Percentiles rank a stretch among this genome's conserved stretches.
phyloP scores from a whole-genome alignment of 2,329 filamentous ascomycete genomes.

The Diaporthe caulivora region DNA sequence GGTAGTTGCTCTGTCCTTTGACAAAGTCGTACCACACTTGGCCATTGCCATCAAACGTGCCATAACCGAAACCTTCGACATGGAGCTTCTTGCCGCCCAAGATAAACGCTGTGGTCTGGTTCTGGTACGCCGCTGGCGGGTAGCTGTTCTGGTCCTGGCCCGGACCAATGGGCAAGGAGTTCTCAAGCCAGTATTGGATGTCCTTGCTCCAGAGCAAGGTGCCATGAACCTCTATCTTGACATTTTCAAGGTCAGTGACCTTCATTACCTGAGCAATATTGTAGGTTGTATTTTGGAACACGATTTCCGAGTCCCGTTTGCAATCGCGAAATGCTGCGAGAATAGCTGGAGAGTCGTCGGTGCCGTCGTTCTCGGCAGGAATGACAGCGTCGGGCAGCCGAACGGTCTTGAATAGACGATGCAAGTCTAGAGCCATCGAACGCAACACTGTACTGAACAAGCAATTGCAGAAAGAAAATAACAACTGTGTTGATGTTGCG shows the following conservation, averaged over 20 bases:
- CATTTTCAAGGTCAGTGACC: neutral
- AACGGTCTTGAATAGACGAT: neutral
- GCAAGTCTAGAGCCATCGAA: neutral
- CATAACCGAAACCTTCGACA: neutral
- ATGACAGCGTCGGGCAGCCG: neutral
- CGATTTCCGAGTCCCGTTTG: neutral
- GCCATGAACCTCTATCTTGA: neutral
- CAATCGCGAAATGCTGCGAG: neutral
- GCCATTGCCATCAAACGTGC: neutral
- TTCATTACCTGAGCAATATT: neutral
- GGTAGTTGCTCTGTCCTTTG: neutral
- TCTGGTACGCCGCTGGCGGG: neutral
- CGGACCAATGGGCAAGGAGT: neutral
- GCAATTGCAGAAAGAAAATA: neutral
- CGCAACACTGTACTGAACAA: neutral
- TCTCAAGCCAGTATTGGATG: neutral
- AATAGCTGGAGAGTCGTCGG: neutral
- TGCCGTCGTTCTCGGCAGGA: neutral
- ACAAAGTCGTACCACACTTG: neutral
- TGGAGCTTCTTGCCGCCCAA: neutral
- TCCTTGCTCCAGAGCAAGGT: neutral
- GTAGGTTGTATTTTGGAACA: neutral
- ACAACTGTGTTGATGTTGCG: neutral
- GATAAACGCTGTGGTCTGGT: neutral
- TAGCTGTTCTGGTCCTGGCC: neutral